Percentiles rank a stretch among this genome's conserved stretches.
These are phyloP conservation scores for Macrolepiota fuliginosa DNA, from an alignment of 768 basidiomycete species.

Conservation along the genomic window DNA sequence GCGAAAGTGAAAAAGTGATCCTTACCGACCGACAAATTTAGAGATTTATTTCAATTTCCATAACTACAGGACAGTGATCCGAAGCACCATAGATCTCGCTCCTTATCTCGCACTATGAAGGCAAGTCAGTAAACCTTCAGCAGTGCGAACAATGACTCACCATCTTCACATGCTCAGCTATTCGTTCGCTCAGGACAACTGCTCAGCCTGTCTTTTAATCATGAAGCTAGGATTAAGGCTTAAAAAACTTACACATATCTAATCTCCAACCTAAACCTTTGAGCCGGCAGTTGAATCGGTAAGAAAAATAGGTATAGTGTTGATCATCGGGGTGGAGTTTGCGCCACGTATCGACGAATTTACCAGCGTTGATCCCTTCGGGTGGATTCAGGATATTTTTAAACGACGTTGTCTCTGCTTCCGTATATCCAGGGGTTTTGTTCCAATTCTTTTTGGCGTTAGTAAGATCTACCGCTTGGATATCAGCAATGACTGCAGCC, in stretches of 20 bases:
- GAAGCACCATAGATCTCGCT: conserved; percentile 85
- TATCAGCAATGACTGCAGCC: not conserved
- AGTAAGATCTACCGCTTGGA: conserved; percentile 49
- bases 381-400: conserved; percentile 61
- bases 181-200: conserved; percentile 78
- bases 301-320: conserved; percentile 87
- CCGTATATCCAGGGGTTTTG: conserved; percentile 83
- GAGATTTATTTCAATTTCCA: conserved; percentile 58
- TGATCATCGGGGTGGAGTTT: conserved; percentile 58
- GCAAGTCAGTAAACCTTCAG: not conserved
- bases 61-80: conserved; percentile 78
- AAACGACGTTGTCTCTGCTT: conserved; percentile 77
- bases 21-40: not conserved
- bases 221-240: not conserved
- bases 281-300: conserved; percentile 73
- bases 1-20: not conserved
- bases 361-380: conserved; percentile 32
- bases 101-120: conserved; percentile 71
- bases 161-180: conserved; percentile 61
- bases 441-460: conserved; percentile 81
- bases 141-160: conserved; percentile 22
- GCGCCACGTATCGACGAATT: conserved; percentile 83
- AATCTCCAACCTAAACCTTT: conserved; percentile 89
- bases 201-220: not conserved
- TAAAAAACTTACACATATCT: conserved; percentile 65